Evolutionary conservation across 139 green algal genomes (phyloP).

Genomic region (Micractinium sp.): DNA sequence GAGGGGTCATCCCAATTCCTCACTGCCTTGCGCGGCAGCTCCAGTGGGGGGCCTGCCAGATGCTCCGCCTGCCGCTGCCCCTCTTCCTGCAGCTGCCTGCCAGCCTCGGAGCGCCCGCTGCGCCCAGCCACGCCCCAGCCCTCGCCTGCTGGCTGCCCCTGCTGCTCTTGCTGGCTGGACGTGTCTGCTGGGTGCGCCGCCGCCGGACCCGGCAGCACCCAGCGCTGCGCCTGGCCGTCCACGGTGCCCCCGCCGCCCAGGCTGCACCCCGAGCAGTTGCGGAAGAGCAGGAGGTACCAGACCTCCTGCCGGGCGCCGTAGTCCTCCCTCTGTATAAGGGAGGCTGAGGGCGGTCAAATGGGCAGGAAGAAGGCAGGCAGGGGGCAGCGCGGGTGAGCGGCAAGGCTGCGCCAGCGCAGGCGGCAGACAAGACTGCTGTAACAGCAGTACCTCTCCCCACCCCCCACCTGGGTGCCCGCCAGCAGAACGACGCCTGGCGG

Average conservation of each 20-base stretch:
- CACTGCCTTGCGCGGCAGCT: slow-evolving; percentile 16
- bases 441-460: neutral
- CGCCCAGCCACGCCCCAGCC: no score
- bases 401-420: no score
- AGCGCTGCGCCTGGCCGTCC: slow-evolving; percentile 17
- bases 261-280: slow-evolving; percentile 35
- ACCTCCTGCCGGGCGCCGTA: neutral
- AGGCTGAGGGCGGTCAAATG: neutral
- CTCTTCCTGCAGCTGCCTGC: neutral
- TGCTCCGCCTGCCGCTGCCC: neutral
- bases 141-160: neutral
- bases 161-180: neutral
- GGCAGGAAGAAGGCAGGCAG: neutral
- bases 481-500: slow-evolving; percentile 18
- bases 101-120: no score
- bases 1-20: slow-evolving; percentile 27
- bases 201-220: neutral
- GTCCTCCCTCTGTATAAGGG: slow-evolving; percentile 3
- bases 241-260: slow-evolving; percentile 31
- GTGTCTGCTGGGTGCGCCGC: neutral
- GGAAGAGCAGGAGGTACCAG: slow-evolving; percentile 37
- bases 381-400: no score
- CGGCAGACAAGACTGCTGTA: neutral
- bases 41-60: no score
- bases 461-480: slow-evolving; percentile 1